These are phyloP conservation scores for Holtermannia corniformis DNA, from an alignment of 768 basidiomycete genomes.

Conservation along the genomic window DNA sequence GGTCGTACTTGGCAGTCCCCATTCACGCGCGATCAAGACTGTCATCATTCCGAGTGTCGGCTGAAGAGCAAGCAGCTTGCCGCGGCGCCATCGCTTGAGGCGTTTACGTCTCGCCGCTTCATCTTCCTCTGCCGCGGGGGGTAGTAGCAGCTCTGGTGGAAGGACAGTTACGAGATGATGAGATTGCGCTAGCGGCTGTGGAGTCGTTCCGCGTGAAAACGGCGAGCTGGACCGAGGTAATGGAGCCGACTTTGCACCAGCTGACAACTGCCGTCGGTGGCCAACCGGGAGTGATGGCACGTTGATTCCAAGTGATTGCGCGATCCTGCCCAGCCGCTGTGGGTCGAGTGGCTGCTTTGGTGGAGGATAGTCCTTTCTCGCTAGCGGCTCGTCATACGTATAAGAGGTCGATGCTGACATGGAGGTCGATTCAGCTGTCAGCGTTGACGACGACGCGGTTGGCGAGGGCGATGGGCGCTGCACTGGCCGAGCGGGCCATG, in stretches of 20 bases:
- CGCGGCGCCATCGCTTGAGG: conserved; percentile 50
- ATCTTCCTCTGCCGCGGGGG: conserved; percentile 3
- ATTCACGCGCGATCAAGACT: conserved; percentile 81
- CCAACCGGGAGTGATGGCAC: conserved; percentile 20
- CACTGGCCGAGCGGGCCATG: conserved; percentile 24
- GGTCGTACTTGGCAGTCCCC: conserved; percentile 73
- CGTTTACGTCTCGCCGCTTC: not conserved
- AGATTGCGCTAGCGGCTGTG: conserved; percentile 7
- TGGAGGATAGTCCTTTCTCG: conserved; percentile 18
- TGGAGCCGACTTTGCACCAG: too few species aligned
- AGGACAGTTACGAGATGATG: conserved; percentile 26
- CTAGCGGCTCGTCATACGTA: not conserved
- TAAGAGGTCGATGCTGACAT: not conserved
- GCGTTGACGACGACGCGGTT: not conserved
- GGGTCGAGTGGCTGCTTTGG: conserved; percentile 26
- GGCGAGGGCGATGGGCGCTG: conserved; percentile 12
- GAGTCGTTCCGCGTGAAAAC: too few species aligned
- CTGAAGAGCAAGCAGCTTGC: conserved; percentile 76
- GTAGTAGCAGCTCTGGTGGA: conserved; percentile 23
- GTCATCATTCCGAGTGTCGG: conserved; percentile 74
- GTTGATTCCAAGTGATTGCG: conserved; percentile 35
- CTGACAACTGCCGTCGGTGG: too few species aligned
- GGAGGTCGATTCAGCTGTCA: not conserved
- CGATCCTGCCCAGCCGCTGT: conserved; percentile 29
- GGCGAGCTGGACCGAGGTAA: too few species aligned